These are phyloP conservation scores for Endocalyx cinctus DNA, from an alignment of 2,329 filamentous ascomycete genomes.

Conservation along the genomic window DNA sequence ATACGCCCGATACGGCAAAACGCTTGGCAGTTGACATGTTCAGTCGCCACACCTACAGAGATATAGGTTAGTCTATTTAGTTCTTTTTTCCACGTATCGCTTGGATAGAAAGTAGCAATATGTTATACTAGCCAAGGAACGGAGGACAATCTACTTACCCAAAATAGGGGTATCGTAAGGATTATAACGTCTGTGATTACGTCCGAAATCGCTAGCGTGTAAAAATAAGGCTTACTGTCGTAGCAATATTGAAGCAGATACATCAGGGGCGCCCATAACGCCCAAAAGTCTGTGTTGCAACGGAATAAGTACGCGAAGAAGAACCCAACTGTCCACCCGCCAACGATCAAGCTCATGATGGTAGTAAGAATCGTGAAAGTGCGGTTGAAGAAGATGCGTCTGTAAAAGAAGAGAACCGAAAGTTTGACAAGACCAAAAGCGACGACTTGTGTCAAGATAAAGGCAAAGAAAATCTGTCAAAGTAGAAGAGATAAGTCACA, in stretches of 20 bases:
- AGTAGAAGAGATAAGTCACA: neutral
- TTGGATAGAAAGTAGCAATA: no score
- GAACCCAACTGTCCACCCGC: slow-evolving; percentile 5
- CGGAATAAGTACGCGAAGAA: slow-evolving; percentile 10
- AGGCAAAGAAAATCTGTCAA: slow-evolving; percentile 8
- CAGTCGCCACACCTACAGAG: slow-evolving; percentile 5
- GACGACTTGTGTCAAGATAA: slow-evolving; percentile 5
- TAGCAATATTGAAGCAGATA: slow-evolving; percentile 6
- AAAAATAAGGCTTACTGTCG: slow-evolving; percentile 6
- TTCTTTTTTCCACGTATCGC: no score
- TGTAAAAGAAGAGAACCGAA: slow-evolving; percentile 9
- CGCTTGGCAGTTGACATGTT: slow-evolving; percentile 4
- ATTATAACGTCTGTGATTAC: slow-evolving; percentile 9
- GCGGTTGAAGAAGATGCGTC: slow-evolving; percentile 8
- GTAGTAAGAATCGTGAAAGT: slow-evolving; percentile 3
- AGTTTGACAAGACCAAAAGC: slow-evolving; percentile 10
- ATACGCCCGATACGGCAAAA: slow-evolving; percentile 7
- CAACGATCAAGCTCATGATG: slow-evolving; percentile 3
- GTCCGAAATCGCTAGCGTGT: slow-evolving; percentile 6
- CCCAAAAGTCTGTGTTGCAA: slow-evolving; percentile 8
- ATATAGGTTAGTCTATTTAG: no score
- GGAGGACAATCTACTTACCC: slow-evolving; percentile 7
- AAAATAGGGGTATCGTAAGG: slow-evolving; percentile 5
- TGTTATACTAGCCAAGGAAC: no score
- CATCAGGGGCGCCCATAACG: slow-evolving; percentile 7